These are phyloP conservation scores for Closterium sp. DNA, from an alignment of 139 green algal species.

Conservation along the genomic window DNA sequence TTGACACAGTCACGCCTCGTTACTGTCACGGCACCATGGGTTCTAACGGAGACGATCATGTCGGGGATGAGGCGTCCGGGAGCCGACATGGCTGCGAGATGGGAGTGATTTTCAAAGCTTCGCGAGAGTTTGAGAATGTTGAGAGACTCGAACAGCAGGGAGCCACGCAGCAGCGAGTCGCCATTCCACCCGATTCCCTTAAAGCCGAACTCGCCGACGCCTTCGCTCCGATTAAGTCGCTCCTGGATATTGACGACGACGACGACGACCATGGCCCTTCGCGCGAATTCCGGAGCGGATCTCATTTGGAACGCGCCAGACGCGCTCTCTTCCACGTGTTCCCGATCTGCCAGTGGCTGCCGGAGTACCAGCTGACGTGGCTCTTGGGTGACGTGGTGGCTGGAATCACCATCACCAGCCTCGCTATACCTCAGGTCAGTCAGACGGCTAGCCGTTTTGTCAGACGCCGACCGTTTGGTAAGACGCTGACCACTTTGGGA, in stretches of 20 bases:
- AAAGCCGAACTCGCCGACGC: not conserved
- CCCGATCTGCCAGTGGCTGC: slow-evolving; percentile 4
- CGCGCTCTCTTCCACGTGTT: slow-evolving; percentile 4
- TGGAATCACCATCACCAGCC: not conserved
- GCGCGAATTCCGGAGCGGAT: not conserved
- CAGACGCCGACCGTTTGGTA: not conserved
- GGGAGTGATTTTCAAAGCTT: not conserved
- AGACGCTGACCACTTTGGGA: not conserved
- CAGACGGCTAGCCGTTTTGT: no score
- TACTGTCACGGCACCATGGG: not conserved
- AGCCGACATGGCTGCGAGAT: not conserved
- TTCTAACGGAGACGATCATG: not conserved
- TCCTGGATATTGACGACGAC: not conserved
- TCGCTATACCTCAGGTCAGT: slow-evolving; percentile 11
- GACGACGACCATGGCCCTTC: not conserved
- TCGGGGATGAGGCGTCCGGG: not conserved
- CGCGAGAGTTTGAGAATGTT: not conserved
- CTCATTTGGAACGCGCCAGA: not conserved
- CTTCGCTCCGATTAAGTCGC: not conserved
- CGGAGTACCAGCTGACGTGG: slow-evolving; percentile 1
- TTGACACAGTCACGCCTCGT: no score
- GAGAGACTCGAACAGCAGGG: not conserved
- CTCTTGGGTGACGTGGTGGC: slow-evolving; percentile 14
- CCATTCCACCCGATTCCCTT: not conserved
- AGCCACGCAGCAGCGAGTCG: not conserved